Base-by-base conservation (phyloP, 2,329 filamentous ascomycete species). In the Diplodia scrobiculata region DNA sequence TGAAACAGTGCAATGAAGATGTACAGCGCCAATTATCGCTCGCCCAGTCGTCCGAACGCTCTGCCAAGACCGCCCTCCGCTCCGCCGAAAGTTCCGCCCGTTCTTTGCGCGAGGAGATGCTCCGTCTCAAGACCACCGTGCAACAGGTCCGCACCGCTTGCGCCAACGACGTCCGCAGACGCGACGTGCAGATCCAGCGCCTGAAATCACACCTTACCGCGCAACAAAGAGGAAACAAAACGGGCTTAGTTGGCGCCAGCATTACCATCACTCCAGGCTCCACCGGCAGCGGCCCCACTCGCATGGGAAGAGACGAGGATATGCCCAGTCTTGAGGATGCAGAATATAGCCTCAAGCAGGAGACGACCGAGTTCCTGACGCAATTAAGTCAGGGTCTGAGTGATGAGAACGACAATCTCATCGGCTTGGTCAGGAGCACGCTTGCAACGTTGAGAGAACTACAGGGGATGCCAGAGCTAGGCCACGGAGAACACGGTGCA, bases 341-440 rank as follows among this genome's bases (percentile, higher is more conserved):
- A 68, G 84, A 78, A 64, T 88, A 94, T 77, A 90, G 87, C 71
- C 79, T 98, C 68, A 88, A 89, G 72, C 87, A 89, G 75, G 95
- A 98, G 79, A 96, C 94, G 5, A 97, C 94, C 55, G 89, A 92
- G 59, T 97, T 97, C 74, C 81, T 99, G 66, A 95, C 93, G 0
- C 88, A 91, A 73, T 80, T 97, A 67, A 93, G 91, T 34, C 90
- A 91, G 74, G 87, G 87, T 47, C 80, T 98, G 67, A 95, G 92
- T 73, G 91, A 96, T 70, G 95, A 99, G 77, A 99, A 99, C 72
- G 93, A 97, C 73, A 85, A 86, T 5, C 79, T 98, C 13, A 86
- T 96, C 45, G 82, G 81, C 1, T 82, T 97, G 34, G 84, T 96
- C 60, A 83, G 87, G 63, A 86, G 85, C 60, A 91, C 92, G 0